A percentile compares a stretch with the other conserved stretches of the same genome.
Conservation (phyloP, 768 basidiomycete species). For the Saitozyma podzolica region DNA sequence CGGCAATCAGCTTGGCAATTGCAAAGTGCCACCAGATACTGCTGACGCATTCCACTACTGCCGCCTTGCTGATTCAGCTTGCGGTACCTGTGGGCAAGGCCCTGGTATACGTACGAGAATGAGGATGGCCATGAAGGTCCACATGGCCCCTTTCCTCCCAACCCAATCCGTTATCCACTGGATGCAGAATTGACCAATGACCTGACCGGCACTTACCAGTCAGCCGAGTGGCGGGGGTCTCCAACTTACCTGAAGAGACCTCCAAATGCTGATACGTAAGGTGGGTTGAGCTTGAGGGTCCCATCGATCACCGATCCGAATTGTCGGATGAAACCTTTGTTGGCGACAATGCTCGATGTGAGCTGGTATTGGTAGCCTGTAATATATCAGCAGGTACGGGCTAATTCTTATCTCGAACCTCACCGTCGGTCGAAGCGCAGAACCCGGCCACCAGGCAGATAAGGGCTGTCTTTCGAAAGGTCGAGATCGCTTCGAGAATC, state of each 20-base stretch:
- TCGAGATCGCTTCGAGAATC: slow-evolving; percentile 7
- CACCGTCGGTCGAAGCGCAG: slow-evolving; percentile 27
- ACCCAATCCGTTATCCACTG: slow-evolving; percentile 24
- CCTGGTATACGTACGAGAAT: slow-evolving; percentile 9
- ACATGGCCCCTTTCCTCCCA: slow-evolving; percentile 32
- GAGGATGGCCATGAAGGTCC: slow-evolving; percentile 16
- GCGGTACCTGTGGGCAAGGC: not conserved
- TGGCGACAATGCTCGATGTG: slow-evolving; percentile 12
- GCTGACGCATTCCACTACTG: slow-evolving; percentile 28
- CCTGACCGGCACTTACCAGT: slow-evolving; percentile 26
- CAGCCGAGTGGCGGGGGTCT: not conserved
- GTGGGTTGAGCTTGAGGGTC: not conserved
- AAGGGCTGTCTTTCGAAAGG: slow-evolving; percentile 15
- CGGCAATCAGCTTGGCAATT: slow-evolving; percentile 32
- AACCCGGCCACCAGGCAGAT: slow-evolving; percentile 30
- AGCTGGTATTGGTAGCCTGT: slow-evolving; percentile 20
- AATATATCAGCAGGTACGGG: not conserved
- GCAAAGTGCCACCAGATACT: slow-evolving; percentile 31
- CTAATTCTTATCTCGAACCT: not conserved
- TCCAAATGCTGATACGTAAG: slow-evolving; percentile 2
- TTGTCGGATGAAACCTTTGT: slow-evolving; percentile 19
- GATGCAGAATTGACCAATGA: slow-evolving; percentile 30
- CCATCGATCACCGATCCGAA: slow-evolving; percentile 2
- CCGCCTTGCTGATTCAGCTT: slow-evolving; percentile 7
- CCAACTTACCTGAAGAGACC: slow-evolving; percentile 4